Conservation (phyloP, 108 stramenopile genomes). For the Epithemia pelagica region DNA sequence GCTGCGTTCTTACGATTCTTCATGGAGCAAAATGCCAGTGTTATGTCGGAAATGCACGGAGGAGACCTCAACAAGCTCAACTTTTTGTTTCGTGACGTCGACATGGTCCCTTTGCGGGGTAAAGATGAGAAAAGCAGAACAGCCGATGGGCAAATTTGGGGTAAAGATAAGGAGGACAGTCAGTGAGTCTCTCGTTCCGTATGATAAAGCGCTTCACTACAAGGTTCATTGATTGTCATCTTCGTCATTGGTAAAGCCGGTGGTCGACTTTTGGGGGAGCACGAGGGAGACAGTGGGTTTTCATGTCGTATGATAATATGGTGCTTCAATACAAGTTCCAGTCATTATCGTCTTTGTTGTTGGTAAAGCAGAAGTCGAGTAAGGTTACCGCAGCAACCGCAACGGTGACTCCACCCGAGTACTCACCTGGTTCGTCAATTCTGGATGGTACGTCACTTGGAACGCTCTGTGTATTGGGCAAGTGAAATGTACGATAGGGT, state of each 20-base stretch:
- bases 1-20: not conserved
- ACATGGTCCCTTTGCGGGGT: not conserved
- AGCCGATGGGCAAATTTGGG: too few relatives aligned
- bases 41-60: not conserved
- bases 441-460: not conserved
- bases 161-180: too few relatives aligned
- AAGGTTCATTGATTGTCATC: too few relatives aligned
- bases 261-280: too few relatives aligned
- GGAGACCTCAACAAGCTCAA: too few relatives aligned
- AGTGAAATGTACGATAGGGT: not conserved
- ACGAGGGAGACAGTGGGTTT: too few relatives aligned
- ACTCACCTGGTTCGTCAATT: not conserved
- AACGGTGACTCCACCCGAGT: not conserved
- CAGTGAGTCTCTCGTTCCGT: too few relatives aligned
- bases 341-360: not conserved
- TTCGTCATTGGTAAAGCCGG: too few relatives aligned
- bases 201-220: not conserved
- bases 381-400: not conserved
- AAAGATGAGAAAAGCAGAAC: not conserved
- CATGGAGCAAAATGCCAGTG: not conserved
- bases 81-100: not conserved
- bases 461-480: not conserved
- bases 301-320: not conserved
- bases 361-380: too few relatives aligned
- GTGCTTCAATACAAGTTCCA: not conserved